Evolutionary conservation across 257 asterid genomes (phyloP).

Genomic region (Solanum neorickii): DNA sequence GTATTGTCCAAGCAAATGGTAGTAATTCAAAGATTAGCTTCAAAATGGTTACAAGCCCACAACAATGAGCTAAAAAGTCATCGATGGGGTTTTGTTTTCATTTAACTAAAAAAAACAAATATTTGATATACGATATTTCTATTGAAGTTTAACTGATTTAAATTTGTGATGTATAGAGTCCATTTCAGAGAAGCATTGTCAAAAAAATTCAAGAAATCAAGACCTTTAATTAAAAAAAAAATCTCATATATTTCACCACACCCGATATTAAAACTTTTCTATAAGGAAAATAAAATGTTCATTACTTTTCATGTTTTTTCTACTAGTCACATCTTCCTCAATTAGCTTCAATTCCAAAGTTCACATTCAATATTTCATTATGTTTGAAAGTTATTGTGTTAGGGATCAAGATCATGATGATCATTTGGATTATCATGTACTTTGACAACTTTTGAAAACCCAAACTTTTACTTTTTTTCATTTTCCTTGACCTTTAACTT

Average conservation of each 20-base stretch:
- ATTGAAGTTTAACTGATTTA: fast-evolving
- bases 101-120: too few relatives aligned
- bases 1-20: neutral
- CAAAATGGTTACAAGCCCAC: neutral
- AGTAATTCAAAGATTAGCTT: neutral
- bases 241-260: neutral
- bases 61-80: neutral
- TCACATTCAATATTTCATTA: neutral
- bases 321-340: neutral
- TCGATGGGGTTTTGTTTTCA: neutral
- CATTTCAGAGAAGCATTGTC: fast-evolving
- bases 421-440: neutral
- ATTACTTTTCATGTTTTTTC: neutral
- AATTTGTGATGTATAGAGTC: neutral
- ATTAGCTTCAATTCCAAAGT: neutral
- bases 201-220: too few relatives aligned
- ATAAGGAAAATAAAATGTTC: neutral
- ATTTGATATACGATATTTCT: fast-evolving
- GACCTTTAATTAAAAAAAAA: fast-evolving
- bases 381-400: neutral
- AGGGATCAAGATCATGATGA: neutral
- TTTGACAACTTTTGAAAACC: neutral
- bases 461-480: neutral
- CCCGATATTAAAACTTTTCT: neutral
- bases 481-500: neutral